Evolutionary conservation across 805 yeast genomes (phyloP), one percentile per base, ranked within the genome.

Genomic region (Metschnikowia similis): DNA sequence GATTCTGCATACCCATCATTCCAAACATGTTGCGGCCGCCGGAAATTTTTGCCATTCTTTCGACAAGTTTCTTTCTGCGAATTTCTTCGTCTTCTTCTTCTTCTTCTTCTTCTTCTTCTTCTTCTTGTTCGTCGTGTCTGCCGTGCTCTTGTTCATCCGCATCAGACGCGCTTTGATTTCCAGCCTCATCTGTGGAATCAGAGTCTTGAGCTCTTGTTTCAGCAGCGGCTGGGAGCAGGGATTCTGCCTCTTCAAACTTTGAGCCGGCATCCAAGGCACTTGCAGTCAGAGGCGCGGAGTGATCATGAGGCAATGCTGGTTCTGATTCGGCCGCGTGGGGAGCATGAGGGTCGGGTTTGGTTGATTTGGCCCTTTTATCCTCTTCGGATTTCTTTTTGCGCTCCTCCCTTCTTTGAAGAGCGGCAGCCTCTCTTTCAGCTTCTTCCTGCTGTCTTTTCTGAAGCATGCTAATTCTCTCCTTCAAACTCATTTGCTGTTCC

Each of bases 21-120:
- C 90, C 91, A 67, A 83, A 78, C 83, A 87, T 80, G 50, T 87
- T 85, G 70, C 86, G 78, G 4, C 90, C 90, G 17, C 96, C 96
- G 0, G 97, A 87, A 16, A 92, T 78, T 59, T 85, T 88, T n/a
- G 99, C 98, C 97, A 92, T 92, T 53, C 97, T 80, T 55, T 87
- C 97, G 17, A 95, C 84, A 47, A 92, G 73, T 6, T 85, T 88
- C 43, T 85, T 79, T 59, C 94, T 80, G 49, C 85, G 80, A 5
- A 84, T 74, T 54, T 87, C 94, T 62, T 87, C 95, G 39, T 82
- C 87, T 47, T 87, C 92, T 47, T 82, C 85, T 1, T 80, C 87
- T 0, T 74, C 53, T 8, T 47, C 51, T 2, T 75, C 38, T 8
- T n/a, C n/a, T n/a, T n/a, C n/a, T n/a, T n/a, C n/a, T n/a, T n/a